Percentiles rank a stretch among this genome's conserved stretches.
These are phyloP conservation scores for Eragrostis nindensis DNA, from an alignment of 176 grass and related monocot species.

Conservation along the genomic window DNA sequence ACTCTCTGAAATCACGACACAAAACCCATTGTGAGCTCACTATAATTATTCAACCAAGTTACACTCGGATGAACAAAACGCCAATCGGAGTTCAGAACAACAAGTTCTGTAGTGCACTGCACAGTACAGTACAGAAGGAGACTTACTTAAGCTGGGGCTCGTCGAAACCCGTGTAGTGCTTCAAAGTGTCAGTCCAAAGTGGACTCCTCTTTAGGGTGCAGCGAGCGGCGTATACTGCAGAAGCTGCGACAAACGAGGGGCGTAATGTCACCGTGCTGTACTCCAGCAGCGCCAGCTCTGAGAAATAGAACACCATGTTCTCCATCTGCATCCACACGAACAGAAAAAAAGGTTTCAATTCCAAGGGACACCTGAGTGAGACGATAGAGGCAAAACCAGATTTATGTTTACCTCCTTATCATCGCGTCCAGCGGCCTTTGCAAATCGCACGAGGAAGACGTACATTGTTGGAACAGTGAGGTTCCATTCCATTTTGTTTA, in stretches of 20 bases:
- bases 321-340: conserved; percentile 42
- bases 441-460: conserved; percentile 72
- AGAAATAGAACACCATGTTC: conserved; percentile 63
- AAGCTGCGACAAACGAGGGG: conserved; percentile 62
- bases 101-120: neutral
- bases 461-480: conserved; percentile 71
- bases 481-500: conserved; percentile 78
- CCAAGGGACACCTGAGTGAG: neutral
- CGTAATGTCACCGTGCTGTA: conserved; percentile 42
- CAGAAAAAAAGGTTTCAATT: neutral
- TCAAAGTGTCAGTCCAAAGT: conserved; percentile 70
- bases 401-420: conserved; percentile 56
- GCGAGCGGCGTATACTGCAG: conserved; percentile 62
- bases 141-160: conserved; percentile 63
- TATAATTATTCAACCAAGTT: neutral
- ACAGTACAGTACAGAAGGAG: neutral
- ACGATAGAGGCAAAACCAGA: neutral
- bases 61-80: neutral
- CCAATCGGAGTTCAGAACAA: neutral
- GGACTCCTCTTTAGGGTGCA: conserved; percentile 69
- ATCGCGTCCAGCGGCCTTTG: conserved; percentile 55
- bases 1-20: conserved; percentile 37
- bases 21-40: neutral
- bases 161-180: conserved; percentile 52
- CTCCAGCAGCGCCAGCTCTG: conserved; percentile 61